Evolutionary conservation across 768 basidiomycete species (phyloP).

Genomic region (Mrakia gelida): DNA sequence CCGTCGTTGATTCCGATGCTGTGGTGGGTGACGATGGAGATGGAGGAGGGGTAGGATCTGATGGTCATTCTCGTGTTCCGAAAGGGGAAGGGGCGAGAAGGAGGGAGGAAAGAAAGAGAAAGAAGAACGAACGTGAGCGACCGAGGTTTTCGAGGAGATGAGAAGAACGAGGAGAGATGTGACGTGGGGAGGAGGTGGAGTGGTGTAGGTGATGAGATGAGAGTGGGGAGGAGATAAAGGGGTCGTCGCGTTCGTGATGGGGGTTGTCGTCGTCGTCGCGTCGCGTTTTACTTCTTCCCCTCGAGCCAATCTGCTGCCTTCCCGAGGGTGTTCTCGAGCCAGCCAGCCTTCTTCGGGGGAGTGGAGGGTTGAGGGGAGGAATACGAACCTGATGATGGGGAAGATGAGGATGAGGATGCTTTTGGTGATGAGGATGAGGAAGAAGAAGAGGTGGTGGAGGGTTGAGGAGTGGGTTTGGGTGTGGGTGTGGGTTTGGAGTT

Average conservation of each 20-base stretch:
- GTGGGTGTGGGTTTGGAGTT: neutral
- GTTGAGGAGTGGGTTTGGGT: neutral
- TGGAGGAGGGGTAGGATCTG: slow-evolving; percentile 7
- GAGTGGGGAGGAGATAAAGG: neutral
- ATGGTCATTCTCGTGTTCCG: neutral
- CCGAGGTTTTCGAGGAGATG: neutral
- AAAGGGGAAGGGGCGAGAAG: neutral
- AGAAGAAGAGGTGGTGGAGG: neutral
- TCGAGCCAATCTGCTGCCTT: slow-evolving; percentile 29
- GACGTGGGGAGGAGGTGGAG: neutral
- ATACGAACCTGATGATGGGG: slow-evolving; percentile 27
- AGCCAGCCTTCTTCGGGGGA: neutral
- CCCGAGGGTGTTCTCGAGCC: slow-evolving; percentile 22
- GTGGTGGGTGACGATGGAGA: neutral
- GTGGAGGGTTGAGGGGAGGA: neutral
- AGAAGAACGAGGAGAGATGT: neutral
- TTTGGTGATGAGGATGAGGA: neutral
- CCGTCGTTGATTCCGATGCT: neutral
- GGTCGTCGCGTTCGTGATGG: neutral
- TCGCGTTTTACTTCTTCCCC: slow-evolving; percentile 15
- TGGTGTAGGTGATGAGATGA: neutral
- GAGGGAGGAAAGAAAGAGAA: neutral
- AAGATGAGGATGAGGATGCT: neutral
- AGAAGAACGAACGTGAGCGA: slow-evolving; percentile 7
- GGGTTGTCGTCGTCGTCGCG: neutral